Evolutionary conservation across 208 protist genomes (phyloP).

Genomic region (Angomonas deanei): DNA sequence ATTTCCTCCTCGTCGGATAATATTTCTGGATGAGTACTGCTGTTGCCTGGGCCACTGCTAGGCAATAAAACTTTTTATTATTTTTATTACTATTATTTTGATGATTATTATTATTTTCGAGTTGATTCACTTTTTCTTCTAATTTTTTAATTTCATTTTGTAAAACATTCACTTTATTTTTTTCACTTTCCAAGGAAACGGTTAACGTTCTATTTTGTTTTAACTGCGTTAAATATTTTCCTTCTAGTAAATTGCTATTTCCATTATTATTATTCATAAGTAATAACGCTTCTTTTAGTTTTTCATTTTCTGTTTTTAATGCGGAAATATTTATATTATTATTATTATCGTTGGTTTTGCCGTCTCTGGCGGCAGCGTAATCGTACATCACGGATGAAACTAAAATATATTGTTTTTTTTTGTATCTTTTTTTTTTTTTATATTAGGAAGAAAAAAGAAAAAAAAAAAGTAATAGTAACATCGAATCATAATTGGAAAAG

Average conservation of each 20-base stretch:
- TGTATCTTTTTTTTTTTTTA: constrained; percentile 6
- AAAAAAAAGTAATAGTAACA: no score
- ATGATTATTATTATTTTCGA: background rate
- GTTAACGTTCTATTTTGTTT: background rate
- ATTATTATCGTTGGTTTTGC: background rate
- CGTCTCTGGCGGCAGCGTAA: background rate
- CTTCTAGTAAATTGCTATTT: background rate
- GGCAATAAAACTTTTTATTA: background rate
- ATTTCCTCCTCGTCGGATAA: no score
- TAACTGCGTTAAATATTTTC: background rate
- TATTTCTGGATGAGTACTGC: no score
- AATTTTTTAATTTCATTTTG: background rate
- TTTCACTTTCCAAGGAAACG: background rate
- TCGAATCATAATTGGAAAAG: no score
- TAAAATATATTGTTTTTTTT: background rate
- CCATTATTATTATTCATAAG: background rate
- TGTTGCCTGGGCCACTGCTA: no score
- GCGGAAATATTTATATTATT: constrained; percentile 6
- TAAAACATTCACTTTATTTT: background rate
- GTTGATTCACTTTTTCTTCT: background rate
- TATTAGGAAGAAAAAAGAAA: no score
- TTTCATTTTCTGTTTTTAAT: constrained; percentile 10
- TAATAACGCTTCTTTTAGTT: constrained; percentile 9
- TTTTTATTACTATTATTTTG: background rate
- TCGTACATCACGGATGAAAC: background rate